Conservation (phyloP, 805 yeast genomes). For the Saturnispora bothae region DNA sequence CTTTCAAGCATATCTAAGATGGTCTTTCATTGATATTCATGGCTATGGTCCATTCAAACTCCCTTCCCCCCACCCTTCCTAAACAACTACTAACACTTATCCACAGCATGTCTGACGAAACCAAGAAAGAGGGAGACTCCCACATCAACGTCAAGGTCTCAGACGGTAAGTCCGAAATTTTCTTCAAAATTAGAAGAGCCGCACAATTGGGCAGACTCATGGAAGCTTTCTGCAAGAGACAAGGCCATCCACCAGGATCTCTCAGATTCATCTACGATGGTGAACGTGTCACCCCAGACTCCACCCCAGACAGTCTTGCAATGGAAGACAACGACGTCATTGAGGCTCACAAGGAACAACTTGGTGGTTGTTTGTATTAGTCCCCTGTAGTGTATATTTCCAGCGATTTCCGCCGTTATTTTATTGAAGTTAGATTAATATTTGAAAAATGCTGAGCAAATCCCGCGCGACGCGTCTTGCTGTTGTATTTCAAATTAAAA, state of each 20-base stretch:
- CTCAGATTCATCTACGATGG: conserved; percentile 91
- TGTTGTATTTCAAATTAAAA: not conserved
- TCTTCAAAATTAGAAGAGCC: conserved; percentile 86
- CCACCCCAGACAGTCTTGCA: conserved; percentile 87
- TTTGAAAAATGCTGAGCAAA: not conserved
- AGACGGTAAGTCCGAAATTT: conserved; percentile 88
- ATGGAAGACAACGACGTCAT: conserved; percentile 94
- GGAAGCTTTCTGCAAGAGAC: conserved; percentile 98
- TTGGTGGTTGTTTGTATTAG: conserved; percentile 39
- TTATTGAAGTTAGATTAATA: too few species aligned
- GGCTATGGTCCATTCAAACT: too few species aligned
- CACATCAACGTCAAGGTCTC: conserved; percentile 91
- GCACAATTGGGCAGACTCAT: conserved; percentile 90
- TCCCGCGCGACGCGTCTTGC: too few species aligned
- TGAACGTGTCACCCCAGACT: conserved; percentile 74
- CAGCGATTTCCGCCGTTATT: too few species aligned
- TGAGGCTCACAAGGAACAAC: conserved; percentile 95
- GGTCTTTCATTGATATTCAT: too few species aligned
- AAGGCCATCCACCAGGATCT: conserved; percentile 76
- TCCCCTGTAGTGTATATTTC: not conserved
- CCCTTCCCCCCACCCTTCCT: not conserved
- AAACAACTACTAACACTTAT: conserved; percentile 1
- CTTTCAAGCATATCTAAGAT: not conserved
- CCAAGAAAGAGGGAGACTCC: conserved; percentile 38
- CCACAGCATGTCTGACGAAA: conserved; percentile 27